Percentiles rank a stretch among this genome's conserved stretches.
These are phyloP conservation scores for Phascolomyces articulosus DNA, from an alignment of 371 early-diverging fungal species.

Conservation along the genomic window DNA sequence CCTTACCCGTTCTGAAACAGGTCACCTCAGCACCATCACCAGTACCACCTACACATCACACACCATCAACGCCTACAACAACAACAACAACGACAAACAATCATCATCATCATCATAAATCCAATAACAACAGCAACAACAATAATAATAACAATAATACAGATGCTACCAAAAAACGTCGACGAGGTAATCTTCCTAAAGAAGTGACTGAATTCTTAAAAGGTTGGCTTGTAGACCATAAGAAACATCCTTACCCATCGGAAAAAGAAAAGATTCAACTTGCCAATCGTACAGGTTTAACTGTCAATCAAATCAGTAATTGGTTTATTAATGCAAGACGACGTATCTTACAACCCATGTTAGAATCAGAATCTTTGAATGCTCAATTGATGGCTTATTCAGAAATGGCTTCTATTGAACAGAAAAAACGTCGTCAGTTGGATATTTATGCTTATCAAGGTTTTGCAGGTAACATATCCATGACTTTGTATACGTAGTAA, in stretches of 20 bases:
- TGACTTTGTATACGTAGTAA: no score
- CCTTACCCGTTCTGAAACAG: neutral
- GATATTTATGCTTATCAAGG: slow-evolving; percentile 31
- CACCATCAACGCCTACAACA: neutral
- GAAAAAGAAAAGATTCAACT: slow-evolving; percentile 77
- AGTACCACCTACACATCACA: neutral
- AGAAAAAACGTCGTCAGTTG: slow-evolving; percentile 26
- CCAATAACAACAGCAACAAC: neutral
- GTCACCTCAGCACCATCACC: neutral
- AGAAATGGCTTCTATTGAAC: slow-evolving; percentile 16
- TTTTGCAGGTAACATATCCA: slow-evolving; percentile 21
- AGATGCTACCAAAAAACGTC: slow-evolving; percentile 23
- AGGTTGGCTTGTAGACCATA: slow-evolving; percentile 77
- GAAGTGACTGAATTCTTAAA: slow-evolving; percentile 68
- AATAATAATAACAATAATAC: neutral
- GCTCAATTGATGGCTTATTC: slow-evolving; percentile 19
- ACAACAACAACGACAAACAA: neutral
- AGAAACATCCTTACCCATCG: slow-evolving; percentile 82
- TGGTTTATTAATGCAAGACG: slow-evolving; percentile 93
- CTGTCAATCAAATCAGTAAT: slow-evolving; percentile 81
- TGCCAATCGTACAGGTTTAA: slow-evolving; percentile 67
- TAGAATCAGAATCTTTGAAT: slow-evolving; percentile 39
- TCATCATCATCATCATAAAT: neutral
- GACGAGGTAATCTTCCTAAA: slow-evolving; percentile 69
- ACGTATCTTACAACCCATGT: slow-evolving; percentile 60